A percentile compares a stretch with the other conserved stretches of the same genome.
Evolutionary conservation across 2,329 filamentous ascomycete species (phyloP).

Genomic region (Colletotrichum plurivorum): DNA sequence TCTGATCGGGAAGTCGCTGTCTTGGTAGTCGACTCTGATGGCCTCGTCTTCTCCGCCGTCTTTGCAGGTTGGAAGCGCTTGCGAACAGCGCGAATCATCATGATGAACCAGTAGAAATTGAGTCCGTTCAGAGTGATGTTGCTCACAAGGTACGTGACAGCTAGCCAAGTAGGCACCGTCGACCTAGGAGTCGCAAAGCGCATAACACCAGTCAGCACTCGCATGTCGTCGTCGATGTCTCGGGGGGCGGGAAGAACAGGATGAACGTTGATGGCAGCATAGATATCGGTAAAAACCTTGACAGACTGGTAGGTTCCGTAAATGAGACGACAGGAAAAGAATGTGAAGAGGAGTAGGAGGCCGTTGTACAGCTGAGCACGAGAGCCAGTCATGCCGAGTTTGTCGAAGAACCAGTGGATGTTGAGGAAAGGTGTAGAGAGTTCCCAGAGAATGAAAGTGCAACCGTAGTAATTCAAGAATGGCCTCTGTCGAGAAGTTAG

Average conservation of each 20-base stretch:
- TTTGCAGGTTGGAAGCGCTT: conserved; percentile 72
- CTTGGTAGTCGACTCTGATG: conserved; percentile 46
- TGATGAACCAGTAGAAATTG: conserved; percentile 89
- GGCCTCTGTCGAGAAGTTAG: conserved; percentile 70
- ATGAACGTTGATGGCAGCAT: conserved; percentile 64
- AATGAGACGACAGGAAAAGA: conserved; percentile 82
- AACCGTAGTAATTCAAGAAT: conserved; percentile 87
- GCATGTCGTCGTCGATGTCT: conserved; percentile 42
- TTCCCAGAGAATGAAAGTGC: conserved; percentile 89
- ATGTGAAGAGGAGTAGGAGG: conserved; percentile 77
- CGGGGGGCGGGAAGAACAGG: conserved; percentile 33
- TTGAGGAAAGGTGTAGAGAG: conserved; percentile 89
- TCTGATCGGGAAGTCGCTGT: conserved; percentile 48
- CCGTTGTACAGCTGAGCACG: conserved; percentile 83
- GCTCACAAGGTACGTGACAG: conserved; percentile 74
- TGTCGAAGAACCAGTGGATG: conserved; percentile 94
- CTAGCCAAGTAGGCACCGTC: conserved; percentile 79
- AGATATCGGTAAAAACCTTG: conserved; percentile 80
- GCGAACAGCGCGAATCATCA: conserved; percentile 85
- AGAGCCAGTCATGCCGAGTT: conserved; percentile 84
- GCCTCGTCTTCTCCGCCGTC: conserved; percentile 8
- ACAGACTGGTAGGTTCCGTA: conserved; percentile 83
- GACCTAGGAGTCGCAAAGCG: conserved; percentile 63
- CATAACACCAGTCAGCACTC: conserved; percentile 58
- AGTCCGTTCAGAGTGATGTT: conserved; percentile 82